These are phyloP conservation scores for Exidia glandulosa DNA, from an alignment of 768 basidiomycete genomes.

Conservation along the genomic window DNA sequence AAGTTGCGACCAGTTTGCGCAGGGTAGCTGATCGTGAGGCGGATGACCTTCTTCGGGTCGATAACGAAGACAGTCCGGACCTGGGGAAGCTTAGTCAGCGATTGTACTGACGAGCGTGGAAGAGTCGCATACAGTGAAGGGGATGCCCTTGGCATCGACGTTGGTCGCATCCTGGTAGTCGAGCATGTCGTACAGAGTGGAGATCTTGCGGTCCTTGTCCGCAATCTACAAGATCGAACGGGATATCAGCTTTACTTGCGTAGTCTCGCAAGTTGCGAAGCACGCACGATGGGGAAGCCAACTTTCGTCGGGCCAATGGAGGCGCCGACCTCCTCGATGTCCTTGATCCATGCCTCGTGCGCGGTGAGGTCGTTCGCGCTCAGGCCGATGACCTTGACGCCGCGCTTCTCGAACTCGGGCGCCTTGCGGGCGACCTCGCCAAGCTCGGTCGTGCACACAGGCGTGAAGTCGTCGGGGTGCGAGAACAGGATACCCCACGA, in stretches of 20 bases:
- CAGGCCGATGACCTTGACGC: constrained; percentile 89
- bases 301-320: constrained; percentile 62
- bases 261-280: not conserved
- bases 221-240: constrained; percentile 52
- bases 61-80: constrained; percentile 96
- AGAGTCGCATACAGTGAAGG: constrained; percentile 62
- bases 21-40: constrained; percentile 83
- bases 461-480: constrained; percentile 89
- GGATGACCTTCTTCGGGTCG: constrained; percentile 93
- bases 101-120: not conserved
- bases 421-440: constrained; percentile 87
- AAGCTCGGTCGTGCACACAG: constrained; percentile 93
- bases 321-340: constrained; percentile 73
- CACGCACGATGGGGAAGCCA: constrained; percentile 80
- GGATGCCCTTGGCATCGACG: constrained; percentile 73
- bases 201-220: constrained; percentile 77
- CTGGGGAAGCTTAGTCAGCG: constrained; percentile 23
- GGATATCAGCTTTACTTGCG: not conserved
- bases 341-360: constrained; percentile 81
- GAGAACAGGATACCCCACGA: constrained; percentile 79
- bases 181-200: constrained; percentile 88
- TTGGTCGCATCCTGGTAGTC: constrained; percentile 93
- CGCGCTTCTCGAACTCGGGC: constrained; percentile 73
- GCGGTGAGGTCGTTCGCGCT: constrained; percentile 82
- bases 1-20: constrained; percentile 95